A percentile compares a stretch with the other conserved stretches of the same genome.
Evolutionary conservation across 179 eudicot species (phyloP).

Genomic region (Sideroxylon spinosum): DNA sequence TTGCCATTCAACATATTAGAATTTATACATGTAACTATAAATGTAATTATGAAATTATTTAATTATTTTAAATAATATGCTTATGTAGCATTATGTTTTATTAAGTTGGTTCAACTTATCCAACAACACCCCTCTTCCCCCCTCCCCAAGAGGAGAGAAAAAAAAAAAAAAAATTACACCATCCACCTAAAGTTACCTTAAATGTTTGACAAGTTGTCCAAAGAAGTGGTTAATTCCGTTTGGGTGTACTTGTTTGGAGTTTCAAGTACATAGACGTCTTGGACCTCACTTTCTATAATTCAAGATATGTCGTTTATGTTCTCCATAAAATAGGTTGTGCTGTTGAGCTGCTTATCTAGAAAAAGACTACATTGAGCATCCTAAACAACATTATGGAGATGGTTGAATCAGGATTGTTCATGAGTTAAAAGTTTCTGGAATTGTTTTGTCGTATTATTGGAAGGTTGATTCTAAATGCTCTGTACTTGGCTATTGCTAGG

Average conservation of each 20-base stretch:
- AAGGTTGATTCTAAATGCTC: background rate
- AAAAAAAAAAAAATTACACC: too few relatives aligned
- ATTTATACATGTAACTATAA: background rate
- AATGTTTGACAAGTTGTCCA: background rate
- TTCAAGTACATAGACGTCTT: background rate
- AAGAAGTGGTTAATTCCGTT: background rate
- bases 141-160: too few relatives aligned
- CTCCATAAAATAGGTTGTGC: background rate
- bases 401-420: background rate
- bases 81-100: background rate
- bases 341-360: background rate
- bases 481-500: constrained; percentile 31
- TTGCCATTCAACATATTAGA: too few relatives aligned
- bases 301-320: background rate
- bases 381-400: too few relatives aligned
- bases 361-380: background rate
- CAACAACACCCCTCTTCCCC: too few relatives aligned
- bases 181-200: background rate
- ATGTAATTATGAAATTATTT: background rate
- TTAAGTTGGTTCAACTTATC: too few relatives aligned
- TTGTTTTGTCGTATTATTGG: background rate
- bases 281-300: background rate
- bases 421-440: background rate
- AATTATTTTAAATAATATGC: background rate
- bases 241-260: background rate